phyloP scores from a whole-genome alignment of 352 stramenopile genomes.

The Pythium rhizo-oryzae region DNA sequence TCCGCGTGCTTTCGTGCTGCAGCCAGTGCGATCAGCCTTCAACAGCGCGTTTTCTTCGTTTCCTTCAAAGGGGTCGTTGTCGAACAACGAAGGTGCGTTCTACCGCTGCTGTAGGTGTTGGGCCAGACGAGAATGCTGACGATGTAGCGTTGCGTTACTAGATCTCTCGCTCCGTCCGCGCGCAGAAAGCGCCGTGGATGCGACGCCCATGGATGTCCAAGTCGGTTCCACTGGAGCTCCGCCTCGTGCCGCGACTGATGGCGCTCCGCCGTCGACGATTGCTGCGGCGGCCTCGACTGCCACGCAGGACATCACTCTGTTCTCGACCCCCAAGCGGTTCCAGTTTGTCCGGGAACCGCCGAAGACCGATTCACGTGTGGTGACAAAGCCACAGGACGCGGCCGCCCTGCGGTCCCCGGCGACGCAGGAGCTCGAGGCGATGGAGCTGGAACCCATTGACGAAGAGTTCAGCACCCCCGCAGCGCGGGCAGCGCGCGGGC shows the following conservation, averaged over 20 bases:
- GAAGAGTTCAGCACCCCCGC: constrained; percentile 84
- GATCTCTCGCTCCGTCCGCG: constrained; percentile 27
- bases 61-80: background rate
- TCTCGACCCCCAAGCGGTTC: constrained; percentile 74
- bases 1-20: constrained; percentile 15
- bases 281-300: constrained; percentile 37
- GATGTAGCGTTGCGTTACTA: background rate
- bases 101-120: background rate
- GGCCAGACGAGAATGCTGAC: too few species aligned
- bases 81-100: constrained; percentile 16
- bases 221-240: background rate
- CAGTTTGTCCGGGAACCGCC: constrained; percentile 72
- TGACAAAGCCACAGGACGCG: constrained; percentile 29
- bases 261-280: constrained; percentile 13
- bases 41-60: constrained; percentile 23
- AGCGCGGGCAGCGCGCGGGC: constrained; percentile 40
- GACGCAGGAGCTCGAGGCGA: constrained; percentile 63
- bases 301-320: constrained; percentile 30
- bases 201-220: constrained; percentile 27
- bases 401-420: constrained; percentile 46
- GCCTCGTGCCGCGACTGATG: background rate
- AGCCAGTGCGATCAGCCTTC: constrained; percentile 28
- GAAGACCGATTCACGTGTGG: constrained; percentile 62
- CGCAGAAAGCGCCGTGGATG: constrained; percentile 2
- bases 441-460: constrained; percentile 81